These are phyloP conservation scores for Deinandra increscens DNA, from an alignment of 129 eudicot species.

Conservation along the genomic window DNA sequence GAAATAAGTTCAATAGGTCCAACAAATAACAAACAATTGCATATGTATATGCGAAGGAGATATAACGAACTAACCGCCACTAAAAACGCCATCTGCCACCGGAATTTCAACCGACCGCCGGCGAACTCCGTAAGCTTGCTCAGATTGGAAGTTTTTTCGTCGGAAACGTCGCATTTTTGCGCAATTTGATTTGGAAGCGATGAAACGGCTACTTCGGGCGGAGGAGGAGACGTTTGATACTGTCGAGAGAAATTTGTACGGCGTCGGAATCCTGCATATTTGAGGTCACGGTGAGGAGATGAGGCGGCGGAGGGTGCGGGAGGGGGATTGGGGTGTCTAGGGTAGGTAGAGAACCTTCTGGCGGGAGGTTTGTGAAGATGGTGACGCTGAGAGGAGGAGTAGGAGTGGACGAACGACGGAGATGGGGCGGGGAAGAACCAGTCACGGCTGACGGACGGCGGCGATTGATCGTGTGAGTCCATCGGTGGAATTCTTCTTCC, in stretches of 20 bases:
- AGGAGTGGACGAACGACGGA: slow-evolving; percentile 46
- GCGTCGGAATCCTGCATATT: slow-evolving; percentile 38
- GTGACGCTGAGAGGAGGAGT: slow-evolving; percentile 16
- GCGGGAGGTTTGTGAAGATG: slow-evolving; percentile 40
- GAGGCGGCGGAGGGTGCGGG: slow-evolving; percentile 13
- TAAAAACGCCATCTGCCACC: slow-evolving; percentile 58
- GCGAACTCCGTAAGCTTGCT: slow-evolving; percentile 21
- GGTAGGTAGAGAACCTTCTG: slow-evolving; percentile 55
- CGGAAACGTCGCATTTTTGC: slow-evolving; percentile 34
- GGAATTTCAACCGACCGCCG: slow-evolving; percentile 36
- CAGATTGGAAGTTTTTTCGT: slow-evolving; percentile 12
- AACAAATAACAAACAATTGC: slow-evolving; percentile 2
- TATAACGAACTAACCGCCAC: slow-evolving; percentile 41
- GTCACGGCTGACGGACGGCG: slow-evolving; percentile 53
- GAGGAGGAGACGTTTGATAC: slow-evolving; percentile 14
- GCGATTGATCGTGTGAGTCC: slow-evolving; percentile 30
- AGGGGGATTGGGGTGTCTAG: slow-evolving; percentile 25
- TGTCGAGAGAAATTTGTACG: slow-evolving; percentile 41
- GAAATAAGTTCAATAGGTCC: no score
- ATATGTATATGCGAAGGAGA: not conserved
- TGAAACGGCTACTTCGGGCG: slow-evolving; percentile 13
- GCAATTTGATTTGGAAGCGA: slow-evolving; percentile 11
- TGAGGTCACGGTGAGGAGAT: slow-evolving; percentile 25
- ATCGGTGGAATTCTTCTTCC: slow-evolving; percentile 29
- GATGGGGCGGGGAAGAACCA: slow-evolving; percentile 75